These are phyloP conservation scores for Zygosaccharomyces gambellarensis DNA, from an alignment of 805 yeast genomes.

Conservation along the genomic window DNA sequence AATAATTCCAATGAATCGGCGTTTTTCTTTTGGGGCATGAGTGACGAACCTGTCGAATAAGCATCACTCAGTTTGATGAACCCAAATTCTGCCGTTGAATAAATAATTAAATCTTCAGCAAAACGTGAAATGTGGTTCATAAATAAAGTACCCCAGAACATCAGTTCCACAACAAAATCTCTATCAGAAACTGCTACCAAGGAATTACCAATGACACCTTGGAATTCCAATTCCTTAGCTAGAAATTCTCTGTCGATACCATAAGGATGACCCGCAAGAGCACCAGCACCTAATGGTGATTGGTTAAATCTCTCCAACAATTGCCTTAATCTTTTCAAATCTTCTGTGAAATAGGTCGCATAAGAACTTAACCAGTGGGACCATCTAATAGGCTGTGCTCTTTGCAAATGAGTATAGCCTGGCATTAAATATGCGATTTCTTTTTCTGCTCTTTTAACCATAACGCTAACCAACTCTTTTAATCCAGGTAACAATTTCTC, in stretches of 20 bases:
- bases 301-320: constrained; percentile 76
- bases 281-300: constrained; percentile 95
- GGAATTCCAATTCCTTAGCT: constrained; percentile 75
- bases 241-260: constrained; percentile 94
- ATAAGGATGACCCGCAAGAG: constrained; percentile 98
- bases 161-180: constrained; percentile 91
- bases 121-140: constrained; percentile 95
- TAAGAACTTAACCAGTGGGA: constrained; percentile 93
- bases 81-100: constrained; percentile 97
- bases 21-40: constrained; percentile 99
- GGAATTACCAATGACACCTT: constrained; percentile 89
- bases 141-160: constrained; percentile 92
- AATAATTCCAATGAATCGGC: constrained; percentile 93
- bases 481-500: constrained; percentile 53
- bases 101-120: constrained; percentile 90
- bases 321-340: constrained; percentile 77
- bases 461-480: constrained; percentile 58
- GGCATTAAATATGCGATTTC: constrained; percentile 97
- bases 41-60: constrained; percentile 94
- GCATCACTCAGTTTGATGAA: constrained; percentile 93
- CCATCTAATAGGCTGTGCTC: constrained; percentile 99
- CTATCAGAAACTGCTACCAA: constrained; percentile 96
- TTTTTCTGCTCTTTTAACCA: constrained; percentile 67
- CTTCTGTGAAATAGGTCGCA: constrained; percentile 91
- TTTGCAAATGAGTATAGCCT: constrained; percentile 96